Evolutionary conservation across 257 asterid genomes (phyloP).

Genomic region (Salvia rosmarinus): DNA sequence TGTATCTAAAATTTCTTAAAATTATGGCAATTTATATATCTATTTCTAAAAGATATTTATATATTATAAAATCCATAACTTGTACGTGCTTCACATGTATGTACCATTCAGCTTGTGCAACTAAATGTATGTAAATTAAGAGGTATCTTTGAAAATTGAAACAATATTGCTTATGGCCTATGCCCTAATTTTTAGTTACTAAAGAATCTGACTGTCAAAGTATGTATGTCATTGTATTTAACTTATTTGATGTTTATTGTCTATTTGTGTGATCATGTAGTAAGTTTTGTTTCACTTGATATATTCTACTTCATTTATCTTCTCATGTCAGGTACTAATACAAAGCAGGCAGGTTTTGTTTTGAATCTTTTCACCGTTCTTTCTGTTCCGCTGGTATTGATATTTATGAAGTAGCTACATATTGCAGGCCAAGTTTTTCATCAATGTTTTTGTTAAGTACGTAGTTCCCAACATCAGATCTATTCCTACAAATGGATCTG

Average conservation of each 20-base stretch:
- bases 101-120: too few relatives aligned
- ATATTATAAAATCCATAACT: too few relatives aligned
- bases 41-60: too few relatives aligned
- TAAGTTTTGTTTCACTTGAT: constrained; percentile 8
- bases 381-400: constrained; percentile 14
- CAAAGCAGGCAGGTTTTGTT: constrained; percentile 69
- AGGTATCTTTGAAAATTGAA: too few relatives aligned
- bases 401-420: constrained; percentile 12
- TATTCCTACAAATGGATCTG: constrained; percentile 69
- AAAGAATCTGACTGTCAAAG: too few relatives aligned
- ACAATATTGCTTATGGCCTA: too few relatives aligned
- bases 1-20: too few relatives aligned
- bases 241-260: not conserved
- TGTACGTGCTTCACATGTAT: too few relatives aligned
- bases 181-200: too few relatives aligned
- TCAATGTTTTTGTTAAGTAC: constrained; percentile 80
- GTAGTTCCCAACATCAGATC: constrained; percentile 84
- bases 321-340: constrained; percentile 92
- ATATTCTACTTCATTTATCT: constrained; percentile 44
- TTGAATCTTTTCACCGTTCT: not conserved
- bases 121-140: too few relatives aligned
- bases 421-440: constrained; percentile 94
- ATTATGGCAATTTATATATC: too few relatives aligned
- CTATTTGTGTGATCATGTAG: too few relatives aligned
- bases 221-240: not conserved